phyloP scores from a whole-genome alignment of 2,329 filamentous ascomycete genomes.

The Exophiala viscosa region DNA sequence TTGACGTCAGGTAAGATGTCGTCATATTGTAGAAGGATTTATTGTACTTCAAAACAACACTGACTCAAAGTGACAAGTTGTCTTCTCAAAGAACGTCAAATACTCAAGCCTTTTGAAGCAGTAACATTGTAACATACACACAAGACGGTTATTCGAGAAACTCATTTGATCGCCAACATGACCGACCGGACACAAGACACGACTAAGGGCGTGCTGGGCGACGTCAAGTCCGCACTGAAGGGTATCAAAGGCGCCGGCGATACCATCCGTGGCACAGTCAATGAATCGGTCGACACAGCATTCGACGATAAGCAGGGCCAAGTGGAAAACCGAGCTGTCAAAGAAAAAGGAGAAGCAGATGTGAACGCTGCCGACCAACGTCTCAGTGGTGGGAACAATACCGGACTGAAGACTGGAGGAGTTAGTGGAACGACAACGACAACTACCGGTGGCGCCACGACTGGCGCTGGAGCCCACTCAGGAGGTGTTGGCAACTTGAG shows the following conservation, averaged over 20 bases:
- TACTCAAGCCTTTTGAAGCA: no score
- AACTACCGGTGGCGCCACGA: conserved; percentile 9
- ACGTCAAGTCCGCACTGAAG: conserved; percentile 17
- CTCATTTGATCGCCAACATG: conserved; percentile 4
- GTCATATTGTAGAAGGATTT: no score
- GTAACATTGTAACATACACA: no score
- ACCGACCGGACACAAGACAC: conserved; percentile 17
- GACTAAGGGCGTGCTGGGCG: conserved; percentile 8
- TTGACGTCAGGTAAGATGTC: no score
- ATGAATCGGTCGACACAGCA: conserved; percentile 17
- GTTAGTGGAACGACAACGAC: conserved; percentile 1
- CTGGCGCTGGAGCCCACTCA: conserved; percentile 18
- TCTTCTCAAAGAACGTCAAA: no score
- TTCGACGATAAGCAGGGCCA: conserved; percentile 20
- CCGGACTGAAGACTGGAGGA: conserved; percentile 3
- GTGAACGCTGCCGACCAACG: conserved; percentile 12
- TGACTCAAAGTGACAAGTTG: no score
- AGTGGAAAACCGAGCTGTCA: conserved; percentile 14
- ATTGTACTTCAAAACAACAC: no score
- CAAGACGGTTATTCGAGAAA: no score
- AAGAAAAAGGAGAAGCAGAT: conserved; percentile 19
- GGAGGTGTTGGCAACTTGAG: conserved; percentile 21
- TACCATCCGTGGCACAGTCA: conserved; percentile 21
- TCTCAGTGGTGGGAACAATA: neutral
- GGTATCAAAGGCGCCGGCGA: conserved; percentile 22